phyloP scores from a whole-genome alignment of 306 rosid genomes.

The Citrullus colocynthis region DNA sequence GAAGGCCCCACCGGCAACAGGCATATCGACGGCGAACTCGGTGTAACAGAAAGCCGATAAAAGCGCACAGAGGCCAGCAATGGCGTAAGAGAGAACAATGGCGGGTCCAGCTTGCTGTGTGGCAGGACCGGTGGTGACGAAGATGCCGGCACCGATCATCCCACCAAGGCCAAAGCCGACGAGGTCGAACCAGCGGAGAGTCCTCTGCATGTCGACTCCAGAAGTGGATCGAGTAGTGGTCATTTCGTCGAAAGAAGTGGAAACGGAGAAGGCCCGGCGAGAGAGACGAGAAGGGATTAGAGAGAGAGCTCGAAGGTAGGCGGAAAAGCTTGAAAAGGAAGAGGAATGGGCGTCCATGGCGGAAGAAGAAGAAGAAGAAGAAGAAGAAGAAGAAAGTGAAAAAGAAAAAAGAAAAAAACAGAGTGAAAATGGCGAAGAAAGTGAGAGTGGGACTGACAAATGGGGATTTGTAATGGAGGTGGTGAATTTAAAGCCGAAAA shows the following conservation, averaged over 20 bases:
- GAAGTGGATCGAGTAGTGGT: conserved; percentile 44
- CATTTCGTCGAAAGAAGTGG: conserved; percentile 67
- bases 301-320: conserved; percentile 50
- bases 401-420: neutral
- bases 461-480: neutral
- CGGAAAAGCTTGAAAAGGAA: conserved; percentile 50
- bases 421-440: neutral
- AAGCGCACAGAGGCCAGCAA: conserved; percentile 89
- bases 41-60: conserved; percentile 95
- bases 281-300: conserved; percentile 58
- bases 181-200: conserved; percentile 79
- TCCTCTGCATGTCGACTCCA: conserved; percentile 47
- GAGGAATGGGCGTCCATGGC: conserved; percentile 37
- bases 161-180: conserved; percentile 73
- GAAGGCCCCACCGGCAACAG: conserved; percentile 96
- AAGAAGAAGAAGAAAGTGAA: neutral
- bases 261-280: conserved; percentile 53
- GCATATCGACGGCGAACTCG: conserved; percentile 93
- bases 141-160: conserved; percentile 90
- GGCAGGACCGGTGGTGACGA: conserved; percentile 79
- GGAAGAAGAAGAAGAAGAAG: neutral
- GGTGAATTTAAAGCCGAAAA: conserved; percentile 11
- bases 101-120: conserved; percentile 59
- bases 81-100: conserved; percentile 71
- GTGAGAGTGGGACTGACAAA: conserved; percentile 4